These are phyloP conservation scores for Drosera spatulata DNA, from an alignment of 179 eudicot genomes.

Conservation along the genomic window DNA sequence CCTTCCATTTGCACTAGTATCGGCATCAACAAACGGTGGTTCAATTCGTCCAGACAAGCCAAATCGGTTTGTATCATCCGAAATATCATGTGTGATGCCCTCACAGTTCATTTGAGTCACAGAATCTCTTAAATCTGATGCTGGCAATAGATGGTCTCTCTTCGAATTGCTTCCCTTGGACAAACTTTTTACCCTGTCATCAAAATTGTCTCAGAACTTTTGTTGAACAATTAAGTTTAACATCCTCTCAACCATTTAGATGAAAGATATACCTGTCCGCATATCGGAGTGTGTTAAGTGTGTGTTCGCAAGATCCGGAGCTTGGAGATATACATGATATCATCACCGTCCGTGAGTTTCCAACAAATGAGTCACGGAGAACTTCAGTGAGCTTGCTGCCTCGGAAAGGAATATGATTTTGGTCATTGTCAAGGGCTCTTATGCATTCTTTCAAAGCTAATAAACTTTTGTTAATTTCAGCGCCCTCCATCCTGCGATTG, in stretches of 20 bases:
- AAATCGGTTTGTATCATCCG: conserved; percentile 35
- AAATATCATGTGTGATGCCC: conserved; percentile 36
- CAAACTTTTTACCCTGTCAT: conserved; percentile 81
- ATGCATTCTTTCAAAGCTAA: no score
- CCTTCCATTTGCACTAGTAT: conserved; percentile 43
- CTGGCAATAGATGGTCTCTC: conserved; percentile 51
- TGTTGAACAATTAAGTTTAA: neutral
- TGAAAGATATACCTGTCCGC: conserved; percentile 69
- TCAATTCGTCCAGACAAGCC: conserved; percentile 59
- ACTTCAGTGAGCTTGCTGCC: conserved; percentile 99
- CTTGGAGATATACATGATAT: conserved; percentile 95
- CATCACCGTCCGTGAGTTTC: conserved; percentile 95
- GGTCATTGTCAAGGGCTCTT: no score
- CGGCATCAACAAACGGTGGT: conserved; percentile 30
- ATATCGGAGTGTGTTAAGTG: conserved; percentile 90
- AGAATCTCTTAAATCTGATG: conserved; percentile 48
- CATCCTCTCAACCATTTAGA: no score
- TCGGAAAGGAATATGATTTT: conserved; percentile 59
- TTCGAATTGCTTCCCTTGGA: conserved; percentile 76
- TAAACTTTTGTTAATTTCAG: no score
- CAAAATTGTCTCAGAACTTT: neutral
- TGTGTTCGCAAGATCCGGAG: conserved; percentile 92
- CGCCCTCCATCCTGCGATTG: conserved; percentile 12
- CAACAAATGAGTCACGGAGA: conserved; percentile 92
- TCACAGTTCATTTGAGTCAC: conserved; percentile 37